Conservation (phyloP, 2,329 filamentous ascomycete genomes). For the Ophiostoma sp. region DNA sequence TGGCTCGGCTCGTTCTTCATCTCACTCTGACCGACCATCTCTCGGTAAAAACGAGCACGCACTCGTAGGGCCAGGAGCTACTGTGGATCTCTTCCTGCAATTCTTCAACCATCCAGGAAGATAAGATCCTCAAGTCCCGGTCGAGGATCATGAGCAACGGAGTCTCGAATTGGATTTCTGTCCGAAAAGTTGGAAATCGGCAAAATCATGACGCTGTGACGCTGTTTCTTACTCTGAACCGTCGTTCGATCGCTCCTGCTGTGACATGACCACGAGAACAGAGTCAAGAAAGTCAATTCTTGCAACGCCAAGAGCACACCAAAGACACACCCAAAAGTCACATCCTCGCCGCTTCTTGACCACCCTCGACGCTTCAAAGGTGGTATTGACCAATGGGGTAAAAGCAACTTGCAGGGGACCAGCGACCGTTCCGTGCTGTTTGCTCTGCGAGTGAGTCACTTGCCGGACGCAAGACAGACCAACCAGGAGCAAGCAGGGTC, state of each 20-base stretch:
- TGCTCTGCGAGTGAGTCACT: slow-evolving; percentile 22
- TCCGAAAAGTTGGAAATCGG: not conserved
- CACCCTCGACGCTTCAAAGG: not conserved
- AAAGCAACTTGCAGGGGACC: slow-evolving; percentile 3
- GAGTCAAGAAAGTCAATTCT: slow-evolving; percentile 1
- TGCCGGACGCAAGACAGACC: not conserved
- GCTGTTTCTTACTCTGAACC: not conserved
- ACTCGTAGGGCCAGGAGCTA: not conserved
- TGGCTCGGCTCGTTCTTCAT: not conserved
- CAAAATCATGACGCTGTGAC: not conserved
- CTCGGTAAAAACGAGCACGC: not conserved
- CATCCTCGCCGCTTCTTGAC: too few relatives aligned
- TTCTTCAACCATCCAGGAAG: not conserved
- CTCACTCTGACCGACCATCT: not conserved
- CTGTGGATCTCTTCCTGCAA: not conserved
- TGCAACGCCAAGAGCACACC: not conserved
- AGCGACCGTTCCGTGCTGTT: slow-evolving; percentile 4
- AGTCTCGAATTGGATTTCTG: not conserved
- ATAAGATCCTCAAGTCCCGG: not conserved
- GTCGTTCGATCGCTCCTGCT: slow-evolving; percentile 18
- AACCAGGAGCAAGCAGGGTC: not conserved
- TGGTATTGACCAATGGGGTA: slow-evolving; percentile 6
- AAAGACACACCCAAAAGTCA: not conserved
- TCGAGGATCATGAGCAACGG: not conserved
- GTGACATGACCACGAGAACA: not conserved